phyloP scores from a whole-genome alignment of 768 basidiomycete species.

The Phanerochaete carnosa region DNA sequence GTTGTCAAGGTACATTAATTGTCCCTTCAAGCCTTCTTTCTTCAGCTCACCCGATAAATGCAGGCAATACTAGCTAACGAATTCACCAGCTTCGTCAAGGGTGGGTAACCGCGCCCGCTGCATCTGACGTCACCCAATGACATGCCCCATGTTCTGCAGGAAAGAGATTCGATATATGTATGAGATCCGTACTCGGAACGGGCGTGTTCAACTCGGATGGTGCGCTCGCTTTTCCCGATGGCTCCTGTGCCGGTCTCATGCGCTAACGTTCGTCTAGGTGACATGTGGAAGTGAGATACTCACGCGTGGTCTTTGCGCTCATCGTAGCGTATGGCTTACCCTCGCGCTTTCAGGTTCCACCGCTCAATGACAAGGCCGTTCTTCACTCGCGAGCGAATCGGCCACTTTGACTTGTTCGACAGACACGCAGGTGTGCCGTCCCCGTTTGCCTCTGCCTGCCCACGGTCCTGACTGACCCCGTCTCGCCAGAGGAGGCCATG shows the following conservation, averaged over 20 bases:
- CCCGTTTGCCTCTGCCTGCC: neutral
- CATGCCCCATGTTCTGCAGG: too few relatives aligned
- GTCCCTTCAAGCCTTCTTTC: neutral
- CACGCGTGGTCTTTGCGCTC: neutral
- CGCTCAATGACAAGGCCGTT: slow-evolving; percentile 36
- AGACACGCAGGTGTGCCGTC: slow-evolving; percentile 18
- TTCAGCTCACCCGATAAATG: neutral
- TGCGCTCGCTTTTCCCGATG: slow-evolving; percentile 11
- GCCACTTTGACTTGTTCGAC: slow-evolving; percentile 33
- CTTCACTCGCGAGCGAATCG: slow-evolving; percentile 32
- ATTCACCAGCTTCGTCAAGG: slow-evolving; percentile 42
- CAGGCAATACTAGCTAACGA: slow-evolving; percentile 41
- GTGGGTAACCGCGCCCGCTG: slow-evolving; percentile 17
- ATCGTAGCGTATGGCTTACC: neutral
- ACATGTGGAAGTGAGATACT: slow-evolving; percentile 26
- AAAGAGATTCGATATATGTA: slow-evolving; percentile 22
- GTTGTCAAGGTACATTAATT: slow-evolving; percentile 29
- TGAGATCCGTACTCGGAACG: slow-evolving; percentile 38
- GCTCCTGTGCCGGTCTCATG: neutral
- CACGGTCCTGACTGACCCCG: neutral
- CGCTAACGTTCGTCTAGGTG: slow-evolving; percentile 13
- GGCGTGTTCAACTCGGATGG: slow-evolving; percentile 59
- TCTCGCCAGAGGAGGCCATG: slow-evolving; percentile 18
- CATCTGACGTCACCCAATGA: neutral
- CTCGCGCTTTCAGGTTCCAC: slow-evolving; percentile 20